Evolutionary conservation across 2,329 filamentous ascomycete genomes (phyloP), one percentile per base, ranked within the genome.

Genomic region (Aspergillus thermomutatus): DNA sequence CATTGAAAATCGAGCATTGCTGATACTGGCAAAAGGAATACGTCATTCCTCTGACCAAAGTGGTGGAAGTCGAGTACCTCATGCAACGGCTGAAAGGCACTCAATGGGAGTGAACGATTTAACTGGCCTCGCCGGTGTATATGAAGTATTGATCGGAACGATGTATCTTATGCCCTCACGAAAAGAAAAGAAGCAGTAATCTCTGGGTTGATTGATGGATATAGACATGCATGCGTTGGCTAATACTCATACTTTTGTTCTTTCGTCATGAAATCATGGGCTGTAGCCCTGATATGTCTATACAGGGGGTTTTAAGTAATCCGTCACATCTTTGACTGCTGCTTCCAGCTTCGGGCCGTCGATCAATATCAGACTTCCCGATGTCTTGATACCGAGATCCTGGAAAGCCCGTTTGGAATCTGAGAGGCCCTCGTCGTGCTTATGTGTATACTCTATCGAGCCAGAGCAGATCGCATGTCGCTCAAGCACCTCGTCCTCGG

Each of bases 41-140:
- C 76, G 92, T 99, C 59, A 99, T 99, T 66, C 94, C 94, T 0
- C 77, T 97, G 73, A 99, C 94, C n/a, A 99, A 99, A 76, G 89
- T 92, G 62, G 93, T 99, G 43, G 94, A 99, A 80, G 92, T 99
- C 9, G 94, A 99, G 67, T 99, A 99, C 73, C 80, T 99, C 65
- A 96, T 99, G 91, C 91, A 97, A 76, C 84, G 94, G 61, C 79
- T 99, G 53, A 84, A 78, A 64, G 78, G 77, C 27, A 81, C 79
- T 3, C 60, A 79, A 67, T 81, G 79, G 79, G 76, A 79, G 61
- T 78, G 61, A 71, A 49, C 10, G 26, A 43, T 25, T 54, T 37
- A 7, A 4, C 2, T 26, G 9, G 23, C 43, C 6, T 46, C 43
- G 4, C 10, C 21, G 23, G 43, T 46, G 25, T 46, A 46, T 48